These are phyloP conservation scores for Polyrhizophydium stewartii DNA, from an alignment of 371 early-diverging fungal species.

Conservation along the genomic window DNA sequence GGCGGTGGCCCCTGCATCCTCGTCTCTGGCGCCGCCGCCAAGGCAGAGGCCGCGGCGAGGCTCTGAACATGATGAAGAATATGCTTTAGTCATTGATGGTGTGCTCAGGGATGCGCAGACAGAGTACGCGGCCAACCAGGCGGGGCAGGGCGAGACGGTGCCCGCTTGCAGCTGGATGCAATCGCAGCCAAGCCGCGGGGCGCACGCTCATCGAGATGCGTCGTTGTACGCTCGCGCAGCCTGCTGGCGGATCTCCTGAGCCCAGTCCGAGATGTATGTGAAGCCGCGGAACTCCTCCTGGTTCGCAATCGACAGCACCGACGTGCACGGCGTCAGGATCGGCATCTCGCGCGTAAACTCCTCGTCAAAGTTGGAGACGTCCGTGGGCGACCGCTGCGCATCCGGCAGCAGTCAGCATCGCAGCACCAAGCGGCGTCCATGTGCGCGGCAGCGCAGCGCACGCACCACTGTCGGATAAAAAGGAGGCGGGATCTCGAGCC, in stretches of 20 bases:
- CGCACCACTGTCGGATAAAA: constrained; percentile 77
- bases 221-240: no score
- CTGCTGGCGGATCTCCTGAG: constrained; percentile 19
- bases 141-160: no score
- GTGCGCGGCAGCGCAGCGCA: no score
- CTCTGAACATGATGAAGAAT: no score
- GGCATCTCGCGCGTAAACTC: constrained; percentile 91
- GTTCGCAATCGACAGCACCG: constrained; percentile 66
- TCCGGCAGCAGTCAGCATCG: no score
- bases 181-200: no score
- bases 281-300: constrained; percentile 91
- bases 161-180: no score
- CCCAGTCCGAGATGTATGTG: constrained; percentile 66
- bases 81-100: no score
- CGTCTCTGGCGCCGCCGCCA: constrained; percentile 58
- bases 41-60: no score
- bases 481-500: constrained; percentile 78
- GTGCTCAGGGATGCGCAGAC: no score
- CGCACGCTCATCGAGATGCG: no score
- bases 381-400: constrained; percentile 60
- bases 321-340: constrained; percentile 82
- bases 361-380: constrained; percentile 92
- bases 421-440: constrained; percentile 5
- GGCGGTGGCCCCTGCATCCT: constrained; percentile 74
- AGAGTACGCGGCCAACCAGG: no score